Base-by-base conservation (phyloP, 1,284 basidiomycete genomes). In the Moniliella sp. region DNA sequence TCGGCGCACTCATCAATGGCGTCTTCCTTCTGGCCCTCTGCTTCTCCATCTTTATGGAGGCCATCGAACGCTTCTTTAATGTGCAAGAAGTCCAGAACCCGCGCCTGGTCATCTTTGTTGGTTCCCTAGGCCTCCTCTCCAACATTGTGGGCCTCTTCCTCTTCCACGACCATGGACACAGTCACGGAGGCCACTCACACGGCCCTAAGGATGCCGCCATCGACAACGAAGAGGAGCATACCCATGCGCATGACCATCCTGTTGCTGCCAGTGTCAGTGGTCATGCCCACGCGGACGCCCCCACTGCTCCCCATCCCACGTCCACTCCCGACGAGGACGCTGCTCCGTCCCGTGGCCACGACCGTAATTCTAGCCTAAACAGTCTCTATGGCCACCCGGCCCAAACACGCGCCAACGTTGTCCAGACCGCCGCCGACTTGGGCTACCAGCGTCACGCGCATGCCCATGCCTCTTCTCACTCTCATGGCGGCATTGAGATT, bases 21-120 rank as follows among this genome's bases (percentile, higher is more conserved):
- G 86, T 94, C 34, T 94, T 94, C 66, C 71, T 97, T 2, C 66
- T 83, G 30, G 88, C 91, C 0, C 72, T 97, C 1, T 99, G 88
- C 65, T 84, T 93, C 63, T 82, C 83, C 11, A 93, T 99, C 53
- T 77, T 73, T 32, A 67, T 97, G 55, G 88, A 97, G 62, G 88
- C 91, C 4, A 64, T 97, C 28, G 74, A 81, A 43, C 72, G 91
- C 19, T 80, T 93, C 64, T 76, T 93, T 63, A 72, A 69, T 42
- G 37, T 49, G 11, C n/a, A 60, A 82, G 86, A 93, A 59, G 79
- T 99, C 21, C 73, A 83, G 76, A 54, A 80, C 35, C 56, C 91
- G 1, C 72, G 71, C 46, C 66, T 97, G 4, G 73, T 99, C 18
- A 78, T 94, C 3, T 64, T 88, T 15, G 88, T 99, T 16, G 91